Conservation (phyloP, 768 basidiomycete species). For the Lactarius akahatsu region DNA sequence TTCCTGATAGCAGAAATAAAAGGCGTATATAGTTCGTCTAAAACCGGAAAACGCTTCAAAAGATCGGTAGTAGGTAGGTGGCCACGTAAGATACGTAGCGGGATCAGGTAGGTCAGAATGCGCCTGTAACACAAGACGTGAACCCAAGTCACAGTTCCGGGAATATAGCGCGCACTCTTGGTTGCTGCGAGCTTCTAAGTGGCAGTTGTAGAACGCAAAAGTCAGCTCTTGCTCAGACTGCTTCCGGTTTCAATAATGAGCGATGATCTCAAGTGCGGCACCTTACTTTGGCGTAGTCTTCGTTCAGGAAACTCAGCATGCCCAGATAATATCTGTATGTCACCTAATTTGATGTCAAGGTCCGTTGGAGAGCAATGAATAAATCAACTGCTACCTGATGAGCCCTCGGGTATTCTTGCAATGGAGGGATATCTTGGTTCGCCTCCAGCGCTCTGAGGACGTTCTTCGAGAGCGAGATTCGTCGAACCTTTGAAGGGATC, state of each 20-base stretch:
- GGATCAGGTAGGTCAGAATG: conserved; percentile 87
- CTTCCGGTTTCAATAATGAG: not conserved
- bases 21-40: conserved; percentile 71
- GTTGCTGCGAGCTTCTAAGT: conserved; percentile 65
- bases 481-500: conserved; percentile 63
- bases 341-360: conserved; percentile 51
- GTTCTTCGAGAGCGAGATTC: conserved; percentile 89
- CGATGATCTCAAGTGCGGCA: conserved; percentile 32
- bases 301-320: conserved; percentile 91
- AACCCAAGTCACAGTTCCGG: not conserved
- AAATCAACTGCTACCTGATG: conserved; percentile 62
- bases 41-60: conserved; percentile 66
- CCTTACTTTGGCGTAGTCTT: conserved; percentile 91
- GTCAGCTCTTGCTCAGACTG: conserved; percentile 86
- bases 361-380: conserved; percentile 26
- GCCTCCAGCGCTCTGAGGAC: conserved; percentile 86
- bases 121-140: conserved; percentile 52
- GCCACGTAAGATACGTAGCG: conserved; percentile 84
- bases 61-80: conserved; percentile 77
- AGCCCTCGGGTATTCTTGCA: conserved; percentile 72
- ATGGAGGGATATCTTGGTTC: conserved; percentile 78
- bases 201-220: conserved; percentile 84
- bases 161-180: conserved; percentile 64
- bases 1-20: conserved; percentile 76
- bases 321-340: conserved; percentile 95